Conservation (phyloP, 208 protist species). For the Acanthamoeba rhysodes region DNA sequence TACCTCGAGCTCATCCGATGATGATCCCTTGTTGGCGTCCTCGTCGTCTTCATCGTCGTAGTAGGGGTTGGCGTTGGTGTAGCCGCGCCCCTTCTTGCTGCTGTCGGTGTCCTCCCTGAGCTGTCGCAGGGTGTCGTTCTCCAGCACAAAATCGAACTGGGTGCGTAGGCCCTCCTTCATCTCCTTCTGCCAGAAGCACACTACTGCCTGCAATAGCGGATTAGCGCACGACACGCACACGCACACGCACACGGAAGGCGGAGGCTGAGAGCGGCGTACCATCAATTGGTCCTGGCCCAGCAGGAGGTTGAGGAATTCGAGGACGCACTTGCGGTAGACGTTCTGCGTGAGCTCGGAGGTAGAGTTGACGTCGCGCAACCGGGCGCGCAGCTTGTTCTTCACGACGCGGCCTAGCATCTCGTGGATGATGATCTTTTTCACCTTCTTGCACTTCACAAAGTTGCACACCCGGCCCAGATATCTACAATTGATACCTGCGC, state of each 20-base stretch:
- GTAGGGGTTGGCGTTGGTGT: background rate
- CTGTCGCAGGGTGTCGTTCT: constrained; percentile 6
- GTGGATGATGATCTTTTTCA: constrained; percentile 12
- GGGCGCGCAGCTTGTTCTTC: background rate
- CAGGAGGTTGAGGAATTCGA: constrained; percentile 11
- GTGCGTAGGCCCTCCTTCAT: background rate
- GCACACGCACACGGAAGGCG: background rate
- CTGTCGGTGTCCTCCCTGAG: background rate
- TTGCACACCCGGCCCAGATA: constrained; percentile 13
- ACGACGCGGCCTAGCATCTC: constrained; percentile 27
- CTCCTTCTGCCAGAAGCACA: background rate
- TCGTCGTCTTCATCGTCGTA: background rate
- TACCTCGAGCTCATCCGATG: background rate
- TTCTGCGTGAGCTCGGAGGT: constrained; percentile 7
- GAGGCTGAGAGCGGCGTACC: background rate
- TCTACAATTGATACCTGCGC: constrained; percentile 2
- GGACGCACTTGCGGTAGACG: constrained; percentile 18
- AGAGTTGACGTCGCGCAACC: background rate
- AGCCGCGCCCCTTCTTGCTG: background rate
- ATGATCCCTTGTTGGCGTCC: background rate
- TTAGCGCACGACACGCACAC: too few species aligned
- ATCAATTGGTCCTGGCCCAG: background rate
- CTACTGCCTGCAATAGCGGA: background rate
- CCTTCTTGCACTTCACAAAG: background rate
- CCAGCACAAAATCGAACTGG: background rate